A percentile compares a stretch with the other conserved stretches of the same genome.
Conservation (phyloP, 495 filamentous ascomycete species). For the Aspergillus olivimuriae region DNA sequence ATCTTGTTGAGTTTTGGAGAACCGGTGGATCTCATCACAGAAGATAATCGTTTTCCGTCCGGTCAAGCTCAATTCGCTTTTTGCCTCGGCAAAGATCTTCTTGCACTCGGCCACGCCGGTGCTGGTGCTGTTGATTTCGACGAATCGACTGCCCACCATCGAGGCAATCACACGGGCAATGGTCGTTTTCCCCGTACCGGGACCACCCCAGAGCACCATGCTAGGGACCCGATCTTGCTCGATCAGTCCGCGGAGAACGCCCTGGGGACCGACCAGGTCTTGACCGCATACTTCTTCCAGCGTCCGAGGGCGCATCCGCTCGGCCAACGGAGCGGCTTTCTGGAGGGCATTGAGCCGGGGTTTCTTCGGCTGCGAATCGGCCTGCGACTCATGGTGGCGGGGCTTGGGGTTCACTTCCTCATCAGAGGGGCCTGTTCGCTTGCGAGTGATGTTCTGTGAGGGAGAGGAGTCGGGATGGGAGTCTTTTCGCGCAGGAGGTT, state of each 20-base stretch:
- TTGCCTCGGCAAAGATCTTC: conserved; percentile 84
- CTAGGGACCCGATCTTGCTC: conserved; percentile 81
- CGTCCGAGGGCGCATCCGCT: conserved; percentile 81
- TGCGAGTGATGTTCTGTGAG: conserved; percentile 27
- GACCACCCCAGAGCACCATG: conserved; percentile 91
- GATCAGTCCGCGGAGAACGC: conserved; percentile 84
- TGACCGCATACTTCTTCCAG: conserved; percentile 89
- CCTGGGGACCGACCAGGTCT: conserved; percentile 77
- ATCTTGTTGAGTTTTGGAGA: conserved; percentile 90
- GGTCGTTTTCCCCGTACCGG: conserved; percentile 94
- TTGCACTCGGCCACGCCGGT: conserved; percentile 90
- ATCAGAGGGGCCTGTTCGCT: conserved; percentile 21
- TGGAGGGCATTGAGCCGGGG: conserved; percentile 56
- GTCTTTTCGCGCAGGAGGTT: conserved; percentile 20
- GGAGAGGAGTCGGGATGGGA: conserved; percentile 17
- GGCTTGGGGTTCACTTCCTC: conserved; percentile 12
- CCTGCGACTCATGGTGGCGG: conserved; percentile 13
- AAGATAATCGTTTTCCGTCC: conserved; percentile 93
- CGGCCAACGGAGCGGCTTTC: conserved; percentile 76
- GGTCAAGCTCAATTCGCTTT: conserved; percentile 71
- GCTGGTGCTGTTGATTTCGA: conserved; percentile 94
- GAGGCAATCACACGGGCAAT: conserved; percentile 91
- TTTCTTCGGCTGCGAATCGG: conserved; percentile 45
- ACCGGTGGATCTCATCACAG: conserved; percentile 95
- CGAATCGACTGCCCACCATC: conserved; percentile 72